Evolutionary conservation across 106 monocot genomes (phyloP).

Genomic region (Allium cepa): DNA sequence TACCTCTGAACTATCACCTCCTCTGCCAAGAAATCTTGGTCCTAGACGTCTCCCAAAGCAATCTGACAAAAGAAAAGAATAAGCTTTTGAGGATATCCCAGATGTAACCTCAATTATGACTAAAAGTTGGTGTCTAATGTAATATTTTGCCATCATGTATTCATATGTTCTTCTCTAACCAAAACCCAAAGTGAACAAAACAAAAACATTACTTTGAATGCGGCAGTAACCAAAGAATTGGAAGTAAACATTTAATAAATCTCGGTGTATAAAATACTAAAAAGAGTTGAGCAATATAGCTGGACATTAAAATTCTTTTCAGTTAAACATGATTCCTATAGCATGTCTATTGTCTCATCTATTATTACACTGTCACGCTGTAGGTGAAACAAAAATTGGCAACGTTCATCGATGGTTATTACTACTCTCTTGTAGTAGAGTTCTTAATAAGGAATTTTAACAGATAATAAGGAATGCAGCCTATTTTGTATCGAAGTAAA

Average conservation of each 20-base stretch:
- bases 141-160: not conserved
- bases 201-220: not conserved
- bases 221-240: not conserved
- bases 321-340: too few species aligned
- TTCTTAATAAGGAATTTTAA: too few species aligned
- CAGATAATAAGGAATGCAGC: too few species aligned
- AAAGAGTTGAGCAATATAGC: too few species aligned
- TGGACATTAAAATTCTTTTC: too few species aligned
- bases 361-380: too few species aligned
- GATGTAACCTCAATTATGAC: conserved; percentile 3
- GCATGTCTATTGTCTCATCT: too few species aligned
- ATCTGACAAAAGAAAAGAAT: conserved; percentile 29
- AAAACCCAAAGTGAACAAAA: conserved; percentile 1
- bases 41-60: conserved; percentile 86
- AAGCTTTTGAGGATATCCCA: not conserved
- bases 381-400: too few species aligned
- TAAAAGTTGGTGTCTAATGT: not conserved
- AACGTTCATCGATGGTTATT: too few species aligned
- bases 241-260: not conserved
- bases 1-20: conserved; percentile 66
- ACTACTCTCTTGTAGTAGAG: too few species aligned
- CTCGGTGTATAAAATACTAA: too few species aligned
- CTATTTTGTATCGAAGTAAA: too few species aligned
- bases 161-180: not conserved
- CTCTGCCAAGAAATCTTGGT: conserved; percentile 62